Base-by-base conservation (phyloP, 805 yeast species). In the Lipomyces starkeyi region DNA sequence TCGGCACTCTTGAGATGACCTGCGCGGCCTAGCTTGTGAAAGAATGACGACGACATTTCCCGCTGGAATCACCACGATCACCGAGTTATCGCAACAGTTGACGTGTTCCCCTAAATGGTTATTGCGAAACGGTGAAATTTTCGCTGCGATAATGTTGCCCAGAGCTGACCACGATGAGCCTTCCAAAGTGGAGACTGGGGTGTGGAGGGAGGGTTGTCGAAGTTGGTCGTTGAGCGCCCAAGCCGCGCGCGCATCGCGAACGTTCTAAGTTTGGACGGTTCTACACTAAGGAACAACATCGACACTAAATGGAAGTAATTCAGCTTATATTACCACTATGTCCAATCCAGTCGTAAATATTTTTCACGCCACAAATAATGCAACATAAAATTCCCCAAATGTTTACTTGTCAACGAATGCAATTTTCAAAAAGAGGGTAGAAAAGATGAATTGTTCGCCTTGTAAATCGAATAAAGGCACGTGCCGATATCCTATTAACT, bases 381-480 rank as follows among this genome's bases (percentile, higher is more conserved):
- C 49, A 43, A 43, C n/a, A 43, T 6, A 3, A n/a, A n/a, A 43
- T 7, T 43, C 20, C 22, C 9, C 2, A 43, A n/a, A 43, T n/a
- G 22, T 17, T 43, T 43, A 43, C 49, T 43, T n/a, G 9, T 83
- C 43, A 9, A 57, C 25, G 9, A 64, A 13, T 9, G 65, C 54
- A 7, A 74, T 70, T 58, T 75, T 74, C 20, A 87, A 76, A 74
- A 87, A 87, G 34, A 87, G 71, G 0, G 88, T 84, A 4, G 90
- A 86, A 71, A 86, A 87, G 1, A 85, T 82, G 72, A 83, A 86
- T 74, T 89, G 91, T 76, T 93, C 97, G 1, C 99, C 98, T 69
- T 87, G 87, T 34, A 83, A 73, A 76, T 91, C 97, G 74, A 85
- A 87, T 14, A 95, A 78, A 0, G 93, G 92, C 17, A 93, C 78